Evolutionary conservation across 441 rosid species (phyloP).

Genomic region (Gossypium aridum): DNA sequence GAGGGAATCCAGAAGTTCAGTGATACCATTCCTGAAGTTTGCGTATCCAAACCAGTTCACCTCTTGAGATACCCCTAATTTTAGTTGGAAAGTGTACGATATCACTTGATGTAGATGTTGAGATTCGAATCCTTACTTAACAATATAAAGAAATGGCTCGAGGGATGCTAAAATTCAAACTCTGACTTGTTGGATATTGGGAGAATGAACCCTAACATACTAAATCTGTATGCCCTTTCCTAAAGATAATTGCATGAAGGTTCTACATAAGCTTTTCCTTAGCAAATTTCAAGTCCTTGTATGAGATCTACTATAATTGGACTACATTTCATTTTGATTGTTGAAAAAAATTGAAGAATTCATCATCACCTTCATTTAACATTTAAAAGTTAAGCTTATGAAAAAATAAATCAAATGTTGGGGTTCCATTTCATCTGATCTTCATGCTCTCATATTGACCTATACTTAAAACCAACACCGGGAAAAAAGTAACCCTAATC

Average conservation of each 20-base stretch:
- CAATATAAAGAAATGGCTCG: too few species aligned
- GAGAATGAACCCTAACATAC: too few species aligned
- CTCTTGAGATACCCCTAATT: too few species aligned
- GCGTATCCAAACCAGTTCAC: too few species aligned
- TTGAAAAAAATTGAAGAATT: neutral
- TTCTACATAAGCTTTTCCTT: neutral
- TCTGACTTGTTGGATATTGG: too few species aligned
- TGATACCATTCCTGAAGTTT: too few species aligned
- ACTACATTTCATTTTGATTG: neutral
- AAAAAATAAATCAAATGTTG: neutral
- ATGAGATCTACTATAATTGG: neutral
- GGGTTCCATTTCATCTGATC: neutral
- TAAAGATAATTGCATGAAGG: neutral
- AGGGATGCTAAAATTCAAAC: too few species aligned
- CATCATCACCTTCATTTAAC: neutral
- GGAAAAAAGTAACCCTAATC: neutral
- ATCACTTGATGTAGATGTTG: too few species aligned
- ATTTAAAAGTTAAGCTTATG: neutral
- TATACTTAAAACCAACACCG: neutral
- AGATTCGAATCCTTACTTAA: too few species aligned
- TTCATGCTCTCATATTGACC: constrained; percentile 4
- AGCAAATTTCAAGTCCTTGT: neutral
- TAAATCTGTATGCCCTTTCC: too few species aligned
- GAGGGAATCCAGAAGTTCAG: too few species aligned
- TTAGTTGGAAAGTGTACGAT: too few species aligned